Base-by-base conservation (phyloP, 2,329 filamentous ascomycete species). In the Talaromyces pinophilus region DNA sequence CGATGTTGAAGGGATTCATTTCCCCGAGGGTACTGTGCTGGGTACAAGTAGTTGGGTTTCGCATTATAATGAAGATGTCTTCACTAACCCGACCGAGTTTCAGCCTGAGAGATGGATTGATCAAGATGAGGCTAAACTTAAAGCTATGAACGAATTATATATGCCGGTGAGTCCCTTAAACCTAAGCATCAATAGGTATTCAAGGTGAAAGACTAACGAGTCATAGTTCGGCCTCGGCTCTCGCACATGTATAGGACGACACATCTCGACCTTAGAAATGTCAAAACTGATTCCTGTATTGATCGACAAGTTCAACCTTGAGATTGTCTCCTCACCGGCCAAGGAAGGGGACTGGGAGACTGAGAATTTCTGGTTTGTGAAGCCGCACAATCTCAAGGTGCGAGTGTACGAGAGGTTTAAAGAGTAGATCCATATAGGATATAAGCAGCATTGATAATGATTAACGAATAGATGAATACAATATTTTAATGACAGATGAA, bases 11-110 rank as follows among this genome's bases (percentile, higher is more conserved):
- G 62, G 66, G 5, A 15, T 55, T 22, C 69, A 72, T 62, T 69
- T 79, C 54, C 77, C 78, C 0, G 70, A 69, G 13, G 79, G 77
- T 17, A 80, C 77, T 7, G 69, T 77, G 22, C 72, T 81, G 28
- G 80, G 79, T n/a, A 73, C 80, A 38, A 82, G 69, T 33, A 62
- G 52, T 13, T 69, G 64, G 62, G 65, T 69, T 11, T 44, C 68
- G 10, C 64, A 64, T 59, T 67, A 62, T 7, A 63, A 67, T 19
- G 62, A 69, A 13, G 30, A 48, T 1, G 70, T 72, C 44, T 77
- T 76, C 33, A 59, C 69, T 11, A 68, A 75, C 22, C 66, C 75
- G 5, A 69, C 73, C 7, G 67, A 69, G 2, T 77, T 73, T 15
- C 67, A 72, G 6, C 75, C 75, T 0, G 74, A 76, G 55, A 68